A percentile compares a stretch with the other conserved stretches of the same genome.
Conservation (phyloP, 805 yeast genomes). For the Candida mattraensis region DNA sequence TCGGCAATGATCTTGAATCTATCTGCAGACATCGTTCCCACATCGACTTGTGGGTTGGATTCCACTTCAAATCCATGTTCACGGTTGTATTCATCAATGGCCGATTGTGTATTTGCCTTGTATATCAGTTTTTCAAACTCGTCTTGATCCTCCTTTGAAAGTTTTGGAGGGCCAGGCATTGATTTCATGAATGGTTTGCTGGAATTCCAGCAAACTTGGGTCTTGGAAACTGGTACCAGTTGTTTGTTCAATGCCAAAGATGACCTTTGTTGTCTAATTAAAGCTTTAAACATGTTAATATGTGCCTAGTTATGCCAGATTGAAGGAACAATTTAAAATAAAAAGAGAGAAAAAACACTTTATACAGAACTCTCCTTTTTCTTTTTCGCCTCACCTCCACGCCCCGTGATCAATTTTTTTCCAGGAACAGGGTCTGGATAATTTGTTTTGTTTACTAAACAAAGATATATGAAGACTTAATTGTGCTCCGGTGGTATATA, state of each 20-base stretch:
- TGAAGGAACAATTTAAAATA: too few species aligned
- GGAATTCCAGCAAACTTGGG: constrained; percentile 1
- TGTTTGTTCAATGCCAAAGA: neutral
- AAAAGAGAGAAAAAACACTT: too few species aligned
- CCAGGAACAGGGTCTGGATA: too few species aligned
- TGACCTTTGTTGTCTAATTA: too few species aligned
- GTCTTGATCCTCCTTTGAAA: constrained; percentile 80
- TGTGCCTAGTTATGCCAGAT: too few species aligned
- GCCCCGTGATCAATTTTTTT: too few species aligned
- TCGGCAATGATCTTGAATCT: constrained; percentile 83
- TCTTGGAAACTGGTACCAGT: neutral
- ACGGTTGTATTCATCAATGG: constrained; percentile 70
- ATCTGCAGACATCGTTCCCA: constrained; percentile 67
- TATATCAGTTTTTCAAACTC: constrained; percentile 88
- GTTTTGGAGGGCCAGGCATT: constrained; percentile 61
- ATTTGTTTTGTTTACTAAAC: too few species aligned
- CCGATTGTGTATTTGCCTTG: constrained; percentile 75
- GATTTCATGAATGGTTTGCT: constrained; percentile 18
- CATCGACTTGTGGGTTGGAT: constrained; percentile 44
- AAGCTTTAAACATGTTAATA: too few species aligned
- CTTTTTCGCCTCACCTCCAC: too few species aligned
- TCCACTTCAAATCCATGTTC: constrained; percentile 29
- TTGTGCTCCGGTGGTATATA: too few species aligned
- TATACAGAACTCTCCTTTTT: too few species aligned
- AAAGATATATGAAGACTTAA: too few species aligned